A percentile compares a stretch with the other conserved stretches of the same genome.
phyloP scores from a whole-genome alignment of 345 rosid genomes.

The Citrus glauca region DNA sequence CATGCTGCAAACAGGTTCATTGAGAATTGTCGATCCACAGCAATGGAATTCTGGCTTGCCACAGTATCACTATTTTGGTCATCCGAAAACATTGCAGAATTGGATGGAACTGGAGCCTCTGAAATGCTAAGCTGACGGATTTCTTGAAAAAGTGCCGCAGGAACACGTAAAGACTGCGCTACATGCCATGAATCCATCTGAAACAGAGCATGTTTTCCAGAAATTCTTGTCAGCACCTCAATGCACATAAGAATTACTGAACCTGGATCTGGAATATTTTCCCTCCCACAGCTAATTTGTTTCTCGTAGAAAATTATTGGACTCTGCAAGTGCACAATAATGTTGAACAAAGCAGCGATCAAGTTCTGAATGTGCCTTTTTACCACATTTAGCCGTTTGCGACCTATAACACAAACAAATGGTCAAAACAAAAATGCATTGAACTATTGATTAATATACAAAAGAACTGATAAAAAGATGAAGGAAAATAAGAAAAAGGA shows the following conservation, averaged over 20 bases:
- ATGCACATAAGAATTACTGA: constrained; percentile 84
- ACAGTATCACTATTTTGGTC: constrained; percentile 22
- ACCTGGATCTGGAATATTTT: constrained; percentile 67
- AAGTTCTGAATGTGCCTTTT: constrained; percentile 62
- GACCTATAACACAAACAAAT: constrained; percentile 49
- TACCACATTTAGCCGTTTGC: constrained; percentile 53
- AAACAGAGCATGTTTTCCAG: constrained; percentile 64
- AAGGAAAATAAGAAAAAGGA: background rate
- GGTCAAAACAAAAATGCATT: constrained; percentile 17
- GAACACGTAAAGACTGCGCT: constrained; percentile 61
- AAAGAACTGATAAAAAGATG: background rate
- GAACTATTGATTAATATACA: background rate
- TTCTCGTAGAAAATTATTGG: constrained; percentile 50
- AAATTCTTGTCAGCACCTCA: constrained; percentile 76
- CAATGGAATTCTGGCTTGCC: constrained; percentile 22
- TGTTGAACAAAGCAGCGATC: constrained; percentile 63
- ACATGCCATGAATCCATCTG: constrained; percentile 73
- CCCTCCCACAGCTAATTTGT: constrained; percentile 18
- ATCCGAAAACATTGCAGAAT: constrained; percentile 12
- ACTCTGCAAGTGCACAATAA: constrained; percentile 75
- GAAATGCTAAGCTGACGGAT: constrained; percentile 33
- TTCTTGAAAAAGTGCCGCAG: constrained; percentile 63
- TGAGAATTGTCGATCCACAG: constrained; percentile 53
- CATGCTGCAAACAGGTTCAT: constrained; percentile 55
- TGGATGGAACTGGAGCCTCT: constrained; percentile 25